Conservation (phyloP, 108 stramenopile species). For the Asterionellopsis glacialis region DNA sequence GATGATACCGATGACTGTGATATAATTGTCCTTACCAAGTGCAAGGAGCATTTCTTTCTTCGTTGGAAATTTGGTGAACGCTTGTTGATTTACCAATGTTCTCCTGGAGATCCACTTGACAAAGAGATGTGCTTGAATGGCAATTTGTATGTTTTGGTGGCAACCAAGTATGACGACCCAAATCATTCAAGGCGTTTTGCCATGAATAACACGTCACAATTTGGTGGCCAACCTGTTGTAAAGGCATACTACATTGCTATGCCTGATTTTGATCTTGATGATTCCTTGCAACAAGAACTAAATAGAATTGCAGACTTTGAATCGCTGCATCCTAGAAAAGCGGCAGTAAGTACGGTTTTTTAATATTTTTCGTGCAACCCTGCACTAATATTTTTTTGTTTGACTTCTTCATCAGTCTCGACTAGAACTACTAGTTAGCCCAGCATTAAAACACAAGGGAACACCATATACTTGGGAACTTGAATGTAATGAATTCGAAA, state of each 20-base stretch:
- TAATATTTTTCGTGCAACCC: background rate
- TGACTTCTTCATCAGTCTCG: conserved; percentile 1
- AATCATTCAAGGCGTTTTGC: background rate
- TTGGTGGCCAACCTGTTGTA: background rate
- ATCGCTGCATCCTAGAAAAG: conserved; percentile 9
- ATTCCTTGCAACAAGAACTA: background rate
- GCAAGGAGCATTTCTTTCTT: background rate
- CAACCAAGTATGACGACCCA: background rate
- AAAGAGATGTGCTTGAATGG: background rate
- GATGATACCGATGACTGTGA: too few relatives aligned
- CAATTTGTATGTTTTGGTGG: background rate
- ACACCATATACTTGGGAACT: background rate
- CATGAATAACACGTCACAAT: background rate
- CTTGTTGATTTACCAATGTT: background rate
- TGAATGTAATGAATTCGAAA: conserved; percentile 8
- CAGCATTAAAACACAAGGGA: background rate
- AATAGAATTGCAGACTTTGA: conserved; percentile 16
- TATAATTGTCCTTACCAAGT: too few relatives aligned
- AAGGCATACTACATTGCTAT: background rate
- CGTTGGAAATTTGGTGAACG: background rate
- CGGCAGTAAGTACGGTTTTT: background rate
- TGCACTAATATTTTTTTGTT: too few relatives aligned
- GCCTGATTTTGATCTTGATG: background rate
- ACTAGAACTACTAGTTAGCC: conserved; percentile 22
- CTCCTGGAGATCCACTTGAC: background rate